Base-by-base conservation (phyloP, 352 stramenopile genomes). In the Phytophthora sp. region DNA sequence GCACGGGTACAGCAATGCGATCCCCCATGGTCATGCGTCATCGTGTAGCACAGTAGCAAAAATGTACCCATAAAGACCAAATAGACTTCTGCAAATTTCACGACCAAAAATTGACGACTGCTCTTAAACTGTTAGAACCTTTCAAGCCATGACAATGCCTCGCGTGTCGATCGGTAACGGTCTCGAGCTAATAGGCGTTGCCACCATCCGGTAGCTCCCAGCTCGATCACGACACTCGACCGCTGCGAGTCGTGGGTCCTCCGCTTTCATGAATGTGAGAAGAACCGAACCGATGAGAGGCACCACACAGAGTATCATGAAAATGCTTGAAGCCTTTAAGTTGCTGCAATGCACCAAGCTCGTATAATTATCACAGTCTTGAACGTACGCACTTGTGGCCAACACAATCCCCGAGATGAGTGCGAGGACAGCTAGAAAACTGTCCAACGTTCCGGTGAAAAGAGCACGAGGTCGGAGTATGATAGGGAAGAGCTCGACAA, bases 311-410 rank as follows among this genome's bases (percentile, higher is more conserved):
- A 77, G 16, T 12, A 89, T 67, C 9, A 74, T 45, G 33, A 84
- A 82, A n/a, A 74, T 44, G 8, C 53, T 58, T 1, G 77, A 69
- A 4, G 71, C 39, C 20, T 69, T 73, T 26, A 89, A 42, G 49
- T 84, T 86, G 42, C 21, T 60, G 60, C 80, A 89, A 39, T 73
- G 42, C 49, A 80, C 59, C 45, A 76, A 53, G 31, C 27, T 35
- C 11, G 50, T 66, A 18, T 78, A 81, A 12, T 59, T 42, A 35
- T 66, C 63, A 35, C 80, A 87, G 26, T 74, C 31, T 44, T 64
- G 39, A 9, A 74, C 70, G 29, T 76, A 76, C 30, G 63, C 57
- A 36, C 69, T 73, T 8, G 11, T 46, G 6, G 51, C 51, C 41
- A 87, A 57, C 9, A 57, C 60, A 16, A 82, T 39, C 1, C 68